Percentiles rank a stretch among this genome's conserved stretches.
Conservation (phyloP, 2,329 filamentous ascomycete species). For the Pezicula carpinea region DNA sequence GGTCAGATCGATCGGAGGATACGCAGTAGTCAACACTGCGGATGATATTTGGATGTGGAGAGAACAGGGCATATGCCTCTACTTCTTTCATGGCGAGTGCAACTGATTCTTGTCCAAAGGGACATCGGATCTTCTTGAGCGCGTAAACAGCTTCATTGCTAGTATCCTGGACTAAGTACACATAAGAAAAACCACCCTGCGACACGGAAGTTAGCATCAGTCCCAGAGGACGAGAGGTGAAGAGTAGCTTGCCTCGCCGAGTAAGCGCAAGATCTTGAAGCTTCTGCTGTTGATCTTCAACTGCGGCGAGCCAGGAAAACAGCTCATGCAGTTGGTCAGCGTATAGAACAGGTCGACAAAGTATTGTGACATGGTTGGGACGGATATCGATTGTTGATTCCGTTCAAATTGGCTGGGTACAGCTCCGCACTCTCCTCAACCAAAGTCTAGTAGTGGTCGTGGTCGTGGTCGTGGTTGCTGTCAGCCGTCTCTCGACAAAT, state of each 20-base stretch:
- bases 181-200: conserved; percentile 95
- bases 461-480: too few relatives aligned
- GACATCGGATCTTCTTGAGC: conserved; percentile 97
- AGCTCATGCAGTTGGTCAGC: conserved; percentile 90
- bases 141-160: conserved; percentile 80
- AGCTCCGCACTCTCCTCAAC: too few relatives aligned
- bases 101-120: conserved; percentile 94
- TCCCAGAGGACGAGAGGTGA: background rate
- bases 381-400: too few relatives aligned
- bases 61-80: conserved; percentile 90
- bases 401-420: too few relatives aligned
- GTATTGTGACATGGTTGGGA: conserved; percentile 66
- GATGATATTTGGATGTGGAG: conserved; percentile 80
- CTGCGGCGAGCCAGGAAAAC: conserved; percentile 90
- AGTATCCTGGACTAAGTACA: conserved; percentile 96
- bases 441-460: too few relatives aligned
- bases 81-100: conserved; percentile 94
- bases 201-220: conserved; percentile 9
- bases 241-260: conserved; percentile 69
- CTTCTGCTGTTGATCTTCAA: conserved; percentile 91
- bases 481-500: too few relatives aligned
- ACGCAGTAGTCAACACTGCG: conserved; percentile 79
- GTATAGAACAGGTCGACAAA: conserved; percentile 87
- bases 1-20: conserved; percentile 63
- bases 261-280: conserved; percentile 90